Percentiles rank a stretch among this genome's conserved stretches.
These are phyloP conservation scores for Salvia splendens DNA, from an alignment of 257 asterid species.

Conservation along the genomic window DNA sequence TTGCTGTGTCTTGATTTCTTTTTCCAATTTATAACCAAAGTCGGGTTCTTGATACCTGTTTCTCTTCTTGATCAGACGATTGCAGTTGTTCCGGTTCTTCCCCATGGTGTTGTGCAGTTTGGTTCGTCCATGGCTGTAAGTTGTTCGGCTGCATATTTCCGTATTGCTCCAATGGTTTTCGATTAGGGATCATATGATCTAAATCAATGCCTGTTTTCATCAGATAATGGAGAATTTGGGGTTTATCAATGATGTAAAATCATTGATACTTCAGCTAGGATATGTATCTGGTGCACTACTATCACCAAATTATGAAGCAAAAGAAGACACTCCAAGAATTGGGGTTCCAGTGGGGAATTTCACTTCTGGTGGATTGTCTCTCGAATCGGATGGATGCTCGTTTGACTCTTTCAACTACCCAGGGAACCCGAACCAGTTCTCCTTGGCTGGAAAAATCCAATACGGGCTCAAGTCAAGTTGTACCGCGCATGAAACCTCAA, in stretches of 20 bases:
- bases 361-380: conserved; percentile 33
- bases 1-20: background rate
- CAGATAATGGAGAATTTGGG: conserved; percentile 74
- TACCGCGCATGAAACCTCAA: conserved; percentile 38
- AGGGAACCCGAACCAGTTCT: conserved; percentile 26
- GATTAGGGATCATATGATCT: conserved; percentile 5
- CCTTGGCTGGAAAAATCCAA: conserved; percentile 36
- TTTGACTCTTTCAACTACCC: conserved; percentile 35
- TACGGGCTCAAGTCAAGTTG: conserved; percentile 35
- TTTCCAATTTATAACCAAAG: background rate
- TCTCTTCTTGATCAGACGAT: conserved; percentile 57
- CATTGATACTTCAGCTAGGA: conserved; percentile 65
- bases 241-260: conserved; percentile 61
- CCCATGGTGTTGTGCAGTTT: conserved; percentile 91
- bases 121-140: conserved; percentile 68
- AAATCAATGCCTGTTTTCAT: conserved; percentile 15
- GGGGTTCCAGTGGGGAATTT: conserved; percentile 47
- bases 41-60: conserved; percentile 1
- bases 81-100: conserved; percentile 84
- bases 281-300: conserved; percentile 57
- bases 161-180: background rate
- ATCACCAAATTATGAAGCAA: conserved; percentile 48
- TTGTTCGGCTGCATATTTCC: background rate
- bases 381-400: conserved; percentile 39
- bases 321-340: conserved; percentile 42